phyloP scores from a whole-genome alignment of 805 yeast species.

The Candida khao-thaluensis region DNA sequence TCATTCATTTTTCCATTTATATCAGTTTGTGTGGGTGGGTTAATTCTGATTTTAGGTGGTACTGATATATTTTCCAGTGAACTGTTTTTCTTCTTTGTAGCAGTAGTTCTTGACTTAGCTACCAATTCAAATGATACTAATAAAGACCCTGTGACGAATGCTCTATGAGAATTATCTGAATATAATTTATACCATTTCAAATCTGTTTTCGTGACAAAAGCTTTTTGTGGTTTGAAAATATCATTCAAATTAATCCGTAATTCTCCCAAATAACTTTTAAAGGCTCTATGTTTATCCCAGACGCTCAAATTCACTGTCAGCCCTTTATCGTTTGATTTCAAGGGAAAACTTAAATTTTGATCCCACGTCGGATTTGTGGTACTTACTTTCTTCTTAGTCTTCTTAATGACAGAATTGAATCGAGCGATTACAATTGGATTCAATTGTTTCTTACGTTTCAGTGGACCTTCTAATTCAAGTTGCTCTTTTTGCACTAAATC shows the following conservation, averaged over 20 bases:
- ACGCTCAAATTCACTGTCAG: conserved; percentile 33
- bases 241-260: conserved; percentile 30
- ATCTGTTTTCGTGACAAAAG: conserved; percentile 21
- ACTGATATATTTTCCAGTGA: neutral
- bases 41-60: conserved; percentile 10
- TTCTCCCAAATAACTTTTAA: conserved; percentile 42
- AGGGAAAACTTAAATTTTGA: conserved; percentile 30
- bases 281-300: conserved; percentile 41
- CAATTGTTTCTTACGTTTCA: conserved; percentile 11
- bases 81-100: too few relatives aligned
- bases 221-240: conserved; percentile 21
- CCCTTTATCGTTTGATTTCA: conserved; percentile 26
- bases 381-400: conserved; percentile 30
- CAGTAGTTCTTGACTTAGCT: conserved; percentile 10
- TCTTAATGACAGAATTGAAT: conserved; percentile 28
- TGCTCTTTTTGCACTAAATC: conserved; percentile 26
- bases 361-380: conserved; percentile 45
- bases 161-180: conserved; percentile 37
- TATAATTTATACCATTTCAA: conserved; percentile 47
- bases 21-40: conserved; percentile 16
- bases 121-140: conserved; percentile 42
- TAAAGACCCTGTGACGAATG: conserved; percentile 50
- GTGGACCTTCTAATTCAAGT: conserved; percentile 7
- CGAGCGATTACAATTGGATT: conserved; percentile 39
- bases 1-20: neutral